Conservation (phyloP, 139 green algal species). For the Chlorella sp. region DNA sequence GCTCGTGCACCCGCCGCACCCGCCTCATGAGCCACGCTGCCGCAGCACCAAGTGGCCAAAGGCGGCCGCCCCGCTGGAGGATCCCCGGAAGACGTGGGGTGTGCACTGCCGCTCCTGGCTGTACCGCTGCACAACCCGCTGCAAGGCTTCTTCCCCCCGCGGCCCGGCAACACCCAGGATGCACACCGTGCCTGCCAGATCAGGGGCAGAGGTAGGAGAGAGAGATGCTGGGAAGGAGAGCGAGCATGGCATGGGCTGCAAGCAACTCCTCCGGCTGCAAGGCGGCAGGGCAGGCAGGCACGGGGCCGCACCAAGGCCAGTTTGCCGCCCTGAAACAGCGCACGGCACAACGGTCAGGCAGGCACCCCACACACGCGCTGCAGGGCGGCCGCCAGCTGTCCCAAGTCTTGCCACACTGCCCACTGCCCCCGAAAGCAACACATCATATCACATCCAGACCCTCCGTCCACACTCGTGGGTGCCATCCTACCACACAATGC, state of each 20-base stretch:
- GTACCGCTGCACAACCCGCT: conserved; percentile 51
- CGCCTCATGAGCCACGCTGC: neutral
- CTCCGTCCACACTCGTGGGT: neutral
- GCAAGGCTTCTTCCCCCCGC: conserved; percentile 38
- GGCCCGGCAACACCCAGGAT: conserved; percentile 37
- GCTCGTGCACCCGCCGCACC: neutral
- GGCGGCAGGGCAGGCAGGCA: neutral
- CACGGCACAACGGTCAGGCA: no score
- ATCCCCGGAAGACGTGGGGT: conserved; percentile 51
- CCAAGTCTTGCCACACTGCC: no score
- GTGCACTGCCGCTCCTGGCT: conserved; percentile 25
- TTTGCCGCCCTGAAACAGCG: no score
- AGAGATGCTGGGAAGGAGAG: neutral
- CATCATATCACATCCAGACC: neutral
- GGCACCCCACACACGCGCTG: no score
- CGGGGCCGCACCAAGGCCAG: no score
- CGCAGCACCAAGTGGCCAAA: conserved; percentile 45
- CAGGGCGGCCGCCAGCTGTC: no score
- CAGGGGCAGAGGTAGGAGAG: neutral
- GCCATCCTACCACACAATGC: no score
- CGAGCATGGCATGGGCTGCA: neutral
- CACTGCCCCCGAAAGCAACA: neutral
- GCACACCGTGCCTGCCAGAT: conserved; percentile 53
- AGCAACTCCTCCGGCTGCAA: no score
- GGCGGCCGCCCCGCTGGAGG: conserved; percentile 34